Conservation (phyloP, 2,329 filamentous ascomycete species). For the Paecilomyces dactylethromorphus region DNA sequence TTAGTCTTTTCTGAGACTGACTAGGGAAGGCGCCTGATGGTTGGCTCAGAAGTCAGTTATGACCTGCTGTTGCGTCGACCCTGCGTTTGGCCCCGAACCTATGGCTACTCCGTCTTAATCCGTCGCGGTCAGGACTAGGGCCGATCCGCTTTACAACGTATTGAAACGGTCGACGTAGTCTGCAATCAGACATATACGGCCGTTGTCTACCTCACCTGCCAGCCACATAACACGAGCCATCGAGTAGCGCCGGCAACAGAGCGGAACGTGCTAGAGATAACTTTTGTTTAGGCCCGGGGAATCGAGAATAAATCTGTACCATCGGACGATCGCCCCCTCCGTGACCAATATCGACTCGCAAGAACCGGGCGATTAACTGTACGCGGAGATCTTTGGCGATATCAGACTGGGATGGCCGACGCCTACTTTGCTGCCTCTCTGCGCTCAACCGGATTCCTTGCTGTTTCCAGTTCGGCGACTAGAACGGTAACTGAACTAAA, state of each 20-base stretch:
- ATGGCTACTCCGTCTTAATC: too few relatives aligned
- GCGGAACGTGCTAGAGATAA: not conserved
- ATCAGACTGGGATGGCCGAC: too few relatives aligned
- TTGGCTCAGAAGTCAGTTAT: too few relatives aligned
- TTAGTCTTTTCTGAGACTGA: too few relatives aligned
- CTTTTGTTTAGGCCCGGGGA: not conserved
- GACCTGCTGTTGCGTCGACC: too few relatives aligned
- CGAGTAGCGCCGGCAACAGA: not conserved
- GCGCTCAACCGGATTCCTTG: not conserved
- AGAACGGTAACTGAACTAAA: not conserved
- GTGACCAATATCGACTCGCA: not conserved
- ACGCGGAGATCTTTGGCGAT: too few relatives aligned
- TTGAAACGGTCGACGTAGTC: not conserved
- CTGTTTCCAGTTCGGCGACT: not conserved
- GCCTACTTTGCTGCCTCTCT: not conserved
- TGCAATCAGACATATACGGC: not conserved
- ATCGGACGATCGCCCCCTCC: not conserved
- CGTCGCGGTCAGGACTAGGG: too few relatives aligned
- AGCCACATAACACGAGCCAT: not conserved
- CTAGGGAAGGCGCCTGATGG: too few relatives aligned
- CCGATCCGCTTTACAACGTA: not conserved
- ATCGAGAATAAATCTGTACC: not conserved
- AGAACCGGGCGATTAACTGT: not conserved
- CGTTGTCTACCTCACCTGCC: not conserved
- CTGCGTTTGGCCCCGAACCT: too few relatives aligned